Base-by-base conservation (phyloP, 192 early-diverging fungal species). In the Gamsiella multidivaricata region DNA sequence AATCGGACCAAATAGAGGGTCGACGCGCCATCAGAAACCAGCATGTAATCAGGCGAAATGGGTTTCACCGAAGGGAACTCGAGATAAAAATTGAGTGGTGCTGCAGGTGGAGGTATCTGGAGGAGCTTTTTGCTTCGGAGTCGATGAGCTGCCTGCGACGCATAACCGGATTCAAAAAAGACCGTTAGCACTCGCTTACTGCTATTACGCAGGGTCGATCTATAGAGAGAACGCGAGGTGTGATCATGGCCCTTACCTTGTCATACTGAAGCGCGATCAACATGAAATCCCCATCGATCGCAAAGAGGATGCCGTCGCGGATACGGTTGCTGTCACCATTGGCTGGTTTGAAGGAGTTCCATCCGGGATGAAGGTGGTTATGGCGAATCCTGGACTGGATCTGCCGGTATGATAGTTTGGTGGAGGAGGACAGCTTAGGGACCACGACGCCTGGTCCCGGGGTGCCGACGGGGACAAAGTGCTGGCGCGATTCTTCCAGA, bases 331-430 rank as follows among this genome's bases (percentile, higher is more conserved):
- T 56, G 20, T 68, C 73, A 23, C 73, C 73, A 22, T 68, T 76
- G 45, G n/a, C 20, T 32, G 59, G 20, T 17, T 62, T 68, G 49
- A 68, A 52, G 17, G 65, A 61, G 34, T 76, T 76, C 73, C 73
- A 81, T 8, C 89, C 91, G n/a, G 69, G 45, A 54, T 81, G 80
- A 46, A 93, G 64, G 61, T 93, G 92, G 69, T 89, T 91, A 61
- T 83, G 90, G 25, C 88, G 86, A 5, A 92, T 82, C 28, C 90
- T 84, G 32, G 81, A 76, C 66, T 88, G 85, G 9, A 89, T 50
- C 57, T 93, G 88, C 49, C 89, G 82, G 57, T 88, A 93, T 14
- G 88, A 84, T 17, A 93, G 55, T n/a, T 83, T 82, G 17, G 79
- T 68, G 29, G 82, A 80, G 41, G 32, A 79, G 15, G 85, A 55